A percentile compares a stretch with the other conserved stretches of the same genome.
phyloP scores from a whole-genome alignment of 1,284 basidiomycete genomes.

The Peniophora sp. region DNA sequence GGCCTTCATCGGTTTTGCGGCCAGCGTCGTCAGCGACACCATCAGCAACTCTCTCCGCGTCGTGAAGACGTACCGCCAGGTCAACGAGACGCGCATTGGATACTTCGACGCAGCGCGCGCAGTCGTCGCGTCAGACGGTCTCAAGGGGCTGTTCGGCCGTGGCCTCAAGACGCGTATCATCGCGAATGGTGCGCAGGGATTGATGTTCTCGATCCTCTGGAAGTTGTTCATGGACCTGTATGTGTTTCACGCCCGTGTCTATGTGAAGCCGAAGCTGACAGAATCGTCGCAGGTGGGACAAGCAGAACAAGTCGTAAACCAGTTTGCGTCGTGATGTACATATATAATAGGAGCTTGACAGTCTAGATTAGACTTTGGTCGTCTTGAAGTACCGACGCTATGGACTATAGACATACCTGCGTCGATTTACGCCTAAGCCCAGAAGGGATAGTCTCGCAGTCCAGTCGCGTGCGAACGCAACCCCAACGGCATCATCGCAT shows the following conservation, averaged over 20 bases:
- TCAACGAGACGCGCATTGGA: constrained; percentile 69
- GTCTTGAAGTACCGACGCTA: no score
- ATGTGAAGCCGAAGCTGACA: no score
- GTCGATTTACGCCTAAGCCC: no score
- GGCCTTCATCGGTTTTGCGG: constrained; percentile 81
- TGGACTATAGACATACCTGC: no score
- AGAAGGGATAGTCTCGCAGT: no score
- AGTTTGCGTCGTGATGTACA: no score
- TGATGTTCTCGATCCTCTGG: constrained; percentile 84
- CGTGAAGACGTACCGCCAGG: constrained; percentile 88
- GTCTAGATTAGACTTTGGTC: no score
- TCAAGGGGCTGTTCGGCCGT: constrained; percentile 65
- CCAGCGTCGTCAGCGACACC: constrained; percentile 76
- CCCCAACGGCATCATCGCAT: no score
- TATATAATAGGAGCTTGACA: no score
- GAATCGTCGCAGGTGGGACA: no score
- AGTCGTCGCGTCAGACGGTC: constrained; percentile 60
- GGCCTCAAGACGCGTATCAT: constrained; percentile 79
- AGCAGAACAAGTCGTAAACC: no score
- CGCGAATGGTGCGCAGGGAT: constrained; percentile 79
- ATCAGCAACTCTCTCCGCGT: constrained; percentile 85
- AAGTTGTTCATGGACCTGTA: constrained; percentile 78
- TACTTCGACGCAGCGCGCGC: constrained; percentile 64
- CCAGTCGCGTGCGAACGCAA: no score
- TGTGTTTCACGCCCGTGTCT: constrained; percentile 22